Percentiles rank a stretch among this genome's conserved stretches.
These are phyloP conservation scores for Plasmodium adleri DNA, from an alignment of 169 alveolate species.

Conservation along the genomic window DNA sequence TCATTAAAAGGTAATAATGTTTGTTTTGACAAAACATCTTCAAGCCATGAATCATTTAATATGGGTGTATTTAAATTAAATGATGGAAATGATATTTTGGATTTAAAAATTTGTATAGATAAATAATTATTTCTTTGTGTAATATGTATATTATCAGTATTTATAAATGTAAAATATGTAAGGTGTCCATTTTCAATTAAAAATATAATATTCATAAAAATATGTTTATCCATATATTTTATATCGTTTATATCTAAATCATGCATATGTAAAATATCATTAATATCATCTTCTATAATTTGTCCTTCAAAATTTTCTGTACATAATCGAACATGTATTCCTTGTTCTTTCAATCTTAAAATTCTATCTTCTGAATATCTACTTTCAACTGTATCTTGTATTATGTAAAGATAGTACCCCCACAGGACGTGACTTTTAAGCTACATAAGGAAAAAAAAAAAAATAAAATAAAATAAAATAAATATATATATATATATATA, in stretches of 20 bases:
- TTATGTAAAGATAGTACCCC: constrained; percentile 69
- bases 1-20: constrained; percentile 29
- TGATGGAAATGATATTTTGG: constrained; percentile 54
- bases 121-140: constrained; percentile 58
- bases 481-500: no score
- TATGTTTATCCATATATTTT: constrained; percentile 23
- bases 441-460: neutral
- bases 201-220: constrained; percentile 47
- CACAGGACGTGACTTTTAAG: constrained; percentile 44
- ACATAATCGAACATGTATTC: constrained; percentile 34
- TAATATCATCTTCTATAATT: constrained; percentile 32
- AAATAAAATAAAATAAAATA: neutral
- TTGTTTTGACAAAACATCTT: constrained; percentile 38
- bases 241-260: constrained; percentile 20
- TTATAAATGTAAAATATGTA: constrained; percentile 44
- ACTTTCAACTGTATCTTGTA: constrained; percentile 59
- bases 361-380: constrained; percentile 45
- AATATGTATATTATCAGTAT: constrained; percentile 45
- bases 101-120: constrained; percentile 30
- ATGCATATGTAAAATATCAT: constrained; percentile 38
- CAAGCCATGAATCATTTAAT: constrained; percentile 66
- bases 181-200: constrained; percentile 73
- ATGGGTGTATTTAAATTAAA: constrained; percentile 41
- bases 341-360: constrained; percentile 24
- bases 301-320: constrained; percentile 45